Percentiles rank a stretch among this genome's conserved stretches.
Evolutionary conservation across 192 early-diverging fungal genomes (phyloP).

Genomic region (Podila minutissima): DNA sequence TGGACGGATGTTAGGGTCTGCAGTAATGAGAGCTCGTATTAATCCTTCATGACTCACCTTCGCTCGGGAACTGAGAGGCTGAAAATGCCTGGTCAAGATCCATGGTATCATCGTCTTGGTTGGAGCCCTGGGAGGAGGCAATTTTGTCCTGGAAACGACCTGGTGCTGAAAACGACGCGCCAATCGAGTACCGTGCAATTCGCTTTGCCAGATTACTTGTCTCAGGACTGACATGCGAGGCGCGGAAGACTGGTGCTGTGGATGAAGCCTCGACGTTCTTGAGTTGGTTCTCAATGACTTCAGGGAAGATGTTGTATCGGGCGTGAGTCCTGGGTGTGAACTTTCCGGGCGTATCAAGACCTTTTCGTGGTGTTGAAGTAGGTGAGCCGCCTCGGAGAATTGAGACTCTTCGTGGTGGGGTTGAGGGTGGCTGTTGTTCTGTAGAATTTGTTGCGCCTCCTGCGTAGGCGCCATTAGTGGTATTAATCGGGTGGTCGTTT

Average conservation of each 20-base stretch:
- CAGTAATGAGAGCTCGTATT: neutral
- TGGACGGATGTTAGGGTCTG: neutral
- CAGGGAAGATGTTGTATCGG: slow-evolving; percentile 36
- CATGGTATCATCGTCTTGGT: slow-evolving; percentile 3
- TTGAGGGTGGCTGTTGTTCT: slow-evolving; percentile 3
- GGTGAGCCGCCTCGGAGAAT: slow-evolving; percentile 2
- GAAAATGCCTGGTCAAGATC: neutral
- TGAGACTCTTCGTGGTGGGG: slow-evolving; percentile 16
- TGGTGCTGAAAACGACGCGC: slow-evolving; percentile 9
- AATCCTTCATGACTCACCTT: neutral
- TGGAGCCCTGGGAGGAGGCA: slow-evolving; percentile 2
- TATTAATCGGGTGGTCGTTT: neutral
- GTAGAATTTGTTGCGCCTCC: neutral
- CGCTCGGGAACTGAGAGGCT: neutral
- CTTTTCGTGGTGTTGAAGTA: neutral
- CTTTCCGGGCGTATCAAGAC: slow-evolving; percentile 19
- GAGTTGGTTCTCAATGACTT: slow-evolving; percentile 29
- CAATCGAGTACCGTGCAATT: slow-evolving; percentile 30
- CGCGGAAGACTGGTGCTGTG: slow-evolving; percentile 17
- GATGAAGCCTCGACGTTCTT: slow-evolving; percentile 25
- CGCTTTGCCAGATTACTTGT: slow-evolving; percentile 38
- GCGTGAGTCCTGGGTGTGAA: slow-evolving; percentile 22
- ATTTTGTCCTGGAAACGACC: slow-evolving; percentile 5
- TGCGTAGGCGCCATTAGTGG: neutral
- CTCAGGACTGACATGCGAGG: slow-evolving; percentile 38